A percentile compares a stretch with the other conserved stretches of the same genome.
Conservation (phyloP, 2,329 filamentous ascomycete genomes). For the Phialophora verrucosa region DNA sequence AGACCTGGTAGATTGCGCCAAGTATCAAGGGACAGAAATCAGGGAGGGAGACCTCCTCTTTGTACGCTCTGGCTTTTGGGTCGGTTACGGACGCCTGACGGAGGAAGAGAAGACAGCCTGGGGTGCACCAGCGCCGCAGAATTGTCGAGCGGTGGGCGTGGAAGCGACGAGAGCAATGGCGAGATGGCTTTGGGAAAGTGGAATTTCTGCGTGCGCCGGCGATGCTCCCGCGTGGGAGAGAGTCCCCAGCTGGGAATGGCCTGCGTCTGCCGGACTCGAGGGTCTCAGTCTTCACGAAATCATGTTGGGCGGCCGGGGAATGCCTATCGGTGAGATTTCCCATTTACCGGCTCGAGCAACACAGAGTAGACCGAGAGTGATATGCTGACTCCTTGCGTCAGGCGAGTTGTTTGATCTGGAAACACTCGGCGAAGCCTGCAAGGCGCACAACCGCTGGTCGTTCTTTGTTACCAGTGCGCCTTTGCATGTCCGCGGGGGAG, state of each 20-base stretch:
- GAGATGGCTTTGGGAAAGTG: conserved; percentile 43
- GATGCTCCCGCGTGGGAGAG: conserved; percentile 42
- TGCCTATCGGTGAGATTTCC: conserved; percentile 34
- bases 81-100: conserved; percentile 6
- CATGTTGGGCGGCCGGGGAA: conserved; percentile 39
- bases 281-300: conserved; percentile 28
- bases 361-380: background rate
- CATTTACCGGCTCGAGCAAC: background rate
- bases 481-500: conserved; percentile 34
- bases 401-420: conserved; percentile 47
- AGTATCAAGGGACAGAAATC: conserved; percentile 31
- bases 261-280: conserved; percentile 11
- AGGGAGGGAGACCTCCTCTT: conserved; percentile 39
- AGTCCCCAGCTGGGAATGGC: conserved; percentile 9
- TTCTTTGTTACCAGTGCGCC: conserved; percentile 55
- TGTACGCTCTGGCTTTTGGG: conserved; percentile 39
- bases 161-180: conserved; percentile 42
- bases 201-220: conserved; percentile 43
- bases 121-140: background rate
- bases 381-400: conserved; percentile 7
- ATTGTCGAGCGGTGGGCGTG: conserved; percentile 31
- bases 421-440: conserved; percentile 45
- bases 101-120: conserved; percentile 18
- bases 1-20: conserved; percentile 33
- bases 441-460: conserved; percentile 42